phyloP scores from a whole-genome alignment of 768 basidiomycete genomes.

The Mycena polygramma region DNA sequence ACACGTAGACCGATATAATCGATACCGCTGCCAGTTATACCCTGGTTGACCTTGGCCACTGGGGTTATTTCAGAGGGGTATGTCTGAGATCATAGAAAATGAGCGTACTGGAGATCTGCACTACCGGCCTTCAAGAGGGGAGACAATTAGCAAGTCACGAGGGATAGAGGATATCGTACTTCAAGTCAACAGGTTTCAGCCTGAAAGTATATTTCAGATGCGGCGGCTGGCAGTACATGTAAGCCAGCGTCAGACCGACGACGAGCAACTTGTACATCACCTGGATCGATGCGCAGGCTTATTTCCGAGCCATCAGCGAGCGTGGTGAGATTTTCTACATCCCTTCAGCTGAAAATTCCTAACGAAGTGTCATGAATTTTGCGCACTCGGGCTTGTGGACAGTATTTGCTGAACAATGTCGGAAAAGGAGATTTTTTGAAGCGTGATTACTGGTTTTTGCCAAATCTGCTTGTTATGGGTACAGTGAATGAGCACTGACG shows the following conservation, averaged over 20 bases:
- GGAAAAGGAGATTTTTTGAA: slow-evolving; percentile 7
- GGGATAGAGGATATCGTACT: not conserved
- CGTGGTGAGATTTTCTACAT: too few relatives aligned
- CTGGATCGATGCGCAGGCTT: not conserved
- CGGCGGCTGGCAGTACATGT: not conserved
- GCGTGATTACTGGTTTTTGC: not conserved
- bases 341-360: not conserved
- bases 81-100: not conserved
- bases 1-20: slow-evolving; percentile 20
- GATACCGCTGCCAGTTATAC: slow-evolving; percentile 16
- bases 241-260: not conserved
- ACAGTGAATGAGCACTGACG: slow-evolving; percentile 1
- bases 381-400: not conserved
- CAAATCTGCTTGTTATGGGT: not conserved
- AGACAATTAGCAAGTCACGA: not conserved
- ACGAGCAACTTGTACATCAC: not conserved
- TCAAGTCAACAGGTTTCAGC: not conserved
- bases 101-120: slow-evolving; percentile 21
- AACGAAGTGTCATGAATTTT: not conserved
- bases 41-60: slow-evolving; percentile 25
- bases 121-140: slow-evolving; percentile 3
- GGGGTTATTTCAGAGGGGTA: not conserved
- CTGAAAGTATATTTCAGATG: slow-evolving; percentile 5
- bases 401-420: slow-evolving; percentile 11
- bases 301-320: not conserved